Conservation (phyloP, 2,329 filamentous ascomycete species). For the Aspergillus pseudoviridinutans region DNA sequence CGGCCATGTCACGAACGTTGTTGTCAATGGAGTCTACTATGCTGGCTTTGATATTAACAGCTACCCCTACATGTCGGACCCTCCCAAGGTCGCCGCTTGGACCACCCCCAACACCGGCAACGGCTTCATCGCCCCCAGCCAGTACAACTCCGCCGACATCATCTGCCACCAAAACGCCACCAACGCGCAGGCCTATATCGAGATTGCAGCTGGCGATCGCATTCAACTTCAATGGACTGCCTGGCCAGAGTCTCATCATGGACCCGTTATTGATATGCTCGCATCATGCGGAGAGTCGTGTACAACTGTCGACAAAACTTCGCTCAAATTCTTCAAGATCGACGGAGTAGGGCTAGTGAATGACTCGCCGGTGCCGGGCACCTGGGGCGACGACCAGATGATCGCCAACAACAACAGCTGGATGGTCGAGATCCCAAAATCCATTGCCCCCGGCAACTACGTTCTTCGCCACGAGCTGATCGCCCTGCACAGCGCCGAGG, state of each 20-base stretch:
- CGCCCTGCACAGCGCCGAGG: slow-evolving; percentile 43
- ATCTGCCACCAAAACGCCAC: slow-evolving; percentile 58
- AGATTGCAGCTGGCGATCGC: slow-evolving; percentile 54
- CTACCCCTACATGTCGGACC: slow-evolving; percentile 28
- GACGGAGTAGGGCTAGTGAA: slow-evolving; percentile 49
- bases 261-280: slow-evolving; percentile 60
- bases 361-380: slow-evolving; percentile 37
- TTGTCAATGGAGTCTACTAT: slow-evolving; percentile 18
- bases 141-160: slow-evolving; percentile 45
- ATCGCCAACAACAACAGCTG: slow-evolving; percentile 47
- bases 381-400: slow-evolving; percentile 53
- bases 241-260: slow-evolving; percentile 62
- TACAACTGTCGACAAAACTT: slow-evolving; percentile 46
- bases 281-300: slow-evolving; percentile 55
- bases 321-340: slow-evolving; percentile 60
- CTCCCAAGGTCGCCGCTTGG: slow-evolving; percentile 50
- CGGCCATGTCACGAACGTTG: slow-evolving; percentile 8
- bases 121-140: slow-evolving; percentile 47
- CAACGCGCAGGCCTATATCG: slow-evolving; percentile 46
- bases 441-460: slow-evolving; percentile 47
- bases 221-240: slow-evolving; percentile 57
- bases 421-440: slow-evolving; percentile 42
- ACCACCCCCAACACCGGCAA: slow-evolving; percentile 47
- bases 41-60: slow-evolving; percentile 25
- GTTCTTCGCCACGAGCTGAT: slow-evolving; percentile 51